Percentiles rank a stretch among this genome's conserved stretches.
Evolutionary conservation across 805 yeast genomes (phyloP).

Genomic region (Suhomyces vadensis): DNA sequence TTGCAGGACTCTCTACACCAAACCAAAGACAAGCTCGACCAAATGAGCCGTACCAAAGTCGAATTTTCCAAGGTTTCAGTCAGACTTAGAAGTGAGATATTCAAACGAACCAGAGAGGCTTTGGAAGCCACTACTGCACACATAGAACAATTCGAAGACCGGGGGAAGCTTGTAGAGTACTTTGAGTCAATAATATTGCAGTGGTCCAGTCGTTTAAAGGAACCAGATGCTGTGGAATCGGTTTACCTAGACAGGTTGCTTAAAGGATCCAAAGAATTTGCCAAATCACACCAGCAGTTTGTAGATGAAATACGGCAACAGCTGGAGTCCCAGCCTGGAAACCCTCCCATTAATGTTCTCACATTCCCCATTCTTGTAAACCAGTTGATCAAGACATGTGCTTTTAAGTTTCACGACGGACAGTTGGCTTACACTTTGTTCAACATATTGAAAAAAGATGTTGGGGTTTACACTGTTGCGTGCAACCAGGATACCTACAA

Average conservation of each 20-base stretch:
- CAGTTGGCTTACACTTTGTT: slow-evolving; percentile 37
- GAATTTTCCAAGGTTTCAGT: slow-evolving; percentile 12
- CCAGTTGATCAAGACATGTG: slow-evolving; percentile 24
- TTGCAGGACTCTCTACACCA: slow-evolving; percentile 11
- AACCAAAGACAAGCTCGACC: slow-evolving; percentile 6
- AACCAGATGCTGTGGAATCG: slow-evolving; percentile 8
- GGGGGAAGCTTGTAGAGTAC: slow-evolving; percentile 18
- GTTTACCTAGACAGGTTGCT: slow-evolving; percentile 17
- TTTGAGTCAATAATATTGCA: slow-evolving; percentile 15
- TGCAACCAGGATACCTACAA: slow-evolving; percentile 46
- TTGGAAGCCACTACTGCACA: slow-evolving; percentile 24
- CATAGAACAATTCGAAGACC: slow-evolving; percentile 16
- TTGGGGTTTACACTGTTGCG: slow-evolving; percentile 32
- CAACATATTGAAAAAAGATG: slow-evolving; percentile 34
- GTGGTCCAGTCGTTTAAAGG: slow-evolving; percentile 13
- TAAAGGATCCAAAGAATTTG: slow-evolving; percentile 13
- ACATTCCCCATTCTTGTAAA: slow-evolving; percentile 41
- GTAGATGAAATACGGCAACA: slow-evolving; percentile 16
- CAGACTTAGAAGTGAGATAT: slow-evolving; percentile 16
- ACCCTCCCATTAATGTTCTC: slow-evolving; percentile 31
- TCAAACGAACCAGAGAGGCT: slow-evolving; percentile 16
- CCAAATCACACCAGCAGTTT: slow-evolving; percentile 20
- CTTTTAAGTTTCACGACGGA: slow-evolving; percentile 34
- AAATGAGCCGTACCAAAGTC: slow-evolving; percentile 7
- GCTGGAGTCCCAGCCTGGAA: slow-evolving; percentile 19